A percentile compares a stretch with the other conserved stretches of the same genome.
Evolutionary conservation across 2,329 filamentous ascomycete genomes (phyloP).

Genomic region (Gnomoniopsis smithogilvyi): DNA sequence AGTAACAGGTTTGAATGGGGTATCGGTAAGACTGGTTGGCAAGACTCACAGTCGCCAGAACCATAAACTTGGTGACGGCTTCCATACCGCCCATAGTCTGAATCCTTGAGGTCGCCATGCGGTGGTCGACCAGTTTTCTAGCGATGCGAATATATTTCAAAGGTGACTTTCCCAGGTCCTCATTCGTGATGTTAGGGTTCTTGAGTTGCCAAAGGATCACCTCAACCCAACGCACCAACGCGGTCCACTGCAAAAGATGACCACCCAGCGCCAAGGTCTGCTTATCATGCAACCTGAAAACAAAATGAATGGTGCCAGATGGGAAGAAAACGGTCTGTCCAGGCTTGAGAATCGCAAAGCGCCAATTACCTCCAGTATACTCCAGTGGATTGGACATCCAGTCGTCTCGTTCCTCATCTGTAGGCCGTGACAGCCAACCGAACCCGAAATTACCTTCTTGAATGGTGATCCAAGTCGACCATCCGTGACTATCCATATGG

Average conservation of each 20-base stretch:
- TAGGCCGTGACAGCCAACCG: constrained; percentile 29
- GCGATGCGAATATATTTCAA: constrained; percentile 17
- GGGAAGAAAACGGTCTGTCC: constrained; percentile 33
- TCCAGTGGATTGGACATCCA: constrained; percentile 25
- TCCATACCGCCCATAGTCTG: constrained; percentile 15
- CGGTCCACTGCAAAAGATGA: constrained; percentile 32
- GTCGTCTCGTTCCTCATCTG: constrained; percentile 21
- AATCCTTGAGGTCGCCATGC: constrained; percentile 11
- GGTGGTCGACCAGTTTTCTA: constrained; percentile 14
- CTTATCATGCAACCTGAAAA: constrained; percentile 26
- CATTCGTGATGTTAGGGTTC: constrained; percentile 28
- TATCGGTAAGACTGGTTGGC: neutral
- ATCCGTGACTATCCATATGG: constrained; percentile 32
- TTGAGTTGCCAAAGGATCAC: constrained; percentile 27
- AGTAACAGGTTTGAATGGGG: neutral
- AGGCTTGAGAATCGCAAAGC: constrained; percentile 29
- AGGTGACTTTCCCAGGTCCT: constrained; percentile 23
- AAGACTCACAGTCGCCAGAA: constrained; percentile 11
- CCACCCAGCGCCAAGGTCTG: constrained; percentile 31
- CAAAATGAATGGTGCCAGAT: constrained; percentile 32
- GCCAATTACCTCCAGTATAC: constrained; percentile 28
- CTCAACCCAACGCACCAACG: constrained; percentile 28
- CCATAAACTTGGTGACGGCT: constrained; percentile 13
- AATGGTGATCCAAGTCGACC: constrained; percentile 32
- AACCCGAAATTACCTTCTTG: constrained; percentile 30